Conservation (phyloP, 768 basidiomycete genomes). For the Trametes meyenii region DNA sequence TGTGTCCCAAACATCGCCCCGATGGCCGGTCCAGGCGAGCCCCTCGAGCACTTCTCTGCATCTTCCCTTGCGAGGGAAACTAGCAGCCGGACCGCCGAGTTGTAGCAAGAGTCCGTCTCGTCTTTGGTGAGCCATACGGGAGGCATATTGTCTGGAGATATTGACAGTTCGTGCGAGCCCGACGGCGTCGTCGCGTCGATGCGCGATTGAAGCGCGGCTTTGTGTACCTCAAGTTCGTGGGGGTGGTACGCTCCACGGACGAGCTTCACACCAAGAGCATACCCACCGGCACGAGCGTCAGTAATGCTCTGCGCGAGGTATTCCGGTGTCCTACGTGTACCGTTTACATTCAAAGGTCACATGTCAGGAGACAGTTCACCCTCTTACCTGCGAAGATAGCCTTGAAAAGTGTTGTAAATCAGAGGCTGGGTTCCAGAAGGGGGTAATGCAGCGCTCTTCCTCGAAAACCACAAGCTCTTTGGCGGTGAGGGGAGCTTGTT, state of each 20-base stretch:
- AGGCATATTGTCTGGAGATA: constrained; percentile 58
- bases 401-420: constrained; percentile 86
- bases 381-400: constrained; percentile 74
- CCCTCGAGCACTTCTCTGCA: constrained; percentile 34
- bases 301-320: constrained; percentile 66
- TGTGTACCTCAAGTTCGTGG: constrained; percentile 63
- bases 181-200: constrained; percentile 12
- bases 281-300: constrained; percentile 67
- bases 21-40: constrained; percentile 36
- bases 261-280: constrained; percentile 86
- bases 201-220: constrained; percentile 22
- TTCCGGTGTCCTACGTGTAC: constrained; percentile 58
- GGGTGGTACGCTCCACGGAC: constrained; percentile 92
- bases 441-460: not conserved
- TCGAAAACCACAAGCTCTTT: constrained; percentile 16
- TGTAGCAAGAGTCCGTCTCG: constrained; percentile 77
- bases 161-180: constrained; percentile 39
- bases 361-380: not conserved
- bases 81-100: constrained; percentile 59
- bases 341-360: not conserved
- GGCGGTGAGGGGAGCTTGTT: constrained; percentile 48
- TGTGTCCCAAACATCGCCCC: constrained; percentile 88
- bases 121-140: constrained; percentile 72
- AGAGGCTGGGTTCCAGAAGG: constrained; percentile 54
- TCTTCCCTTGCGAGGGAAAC: constrained; percentile 58